These are phyloP conservation scores for Metschnikowia gelsemii DNA, from an alignment of 805 yeast species.

Conservation along the genomic window DNA sequence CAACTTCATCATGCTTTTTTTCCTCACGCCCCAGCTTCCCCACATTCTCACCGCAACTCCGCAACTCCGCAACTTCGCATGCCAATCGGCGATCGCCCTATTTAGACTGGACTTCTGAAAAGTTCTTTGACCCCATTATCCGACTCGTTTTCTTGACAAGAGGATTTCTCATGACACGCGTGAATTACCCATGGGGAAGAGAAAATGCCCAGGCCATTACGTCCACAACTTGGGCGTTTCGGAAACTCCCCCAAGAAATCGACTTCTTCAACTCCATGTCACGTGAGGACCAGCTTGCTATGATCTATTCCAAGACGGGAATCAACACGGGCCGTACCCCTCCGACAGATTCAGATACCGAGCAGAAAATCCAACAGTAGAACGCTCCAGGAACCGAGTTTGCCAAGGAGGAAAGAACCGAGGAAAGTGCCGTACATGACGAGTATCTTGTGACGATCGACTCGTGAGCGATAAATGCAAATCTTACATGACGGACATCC, in stretches of 20 bases:
- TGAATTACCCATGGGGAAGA: slow-evolving; percentile 2
- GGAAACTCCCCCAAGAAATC: slow-evolving; percentile 3
- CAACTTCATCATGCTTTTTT: too few species aligned
- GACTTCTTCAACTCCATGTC: slow-evolving; percentile 8
- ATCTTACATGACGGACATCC: too few species aligned
- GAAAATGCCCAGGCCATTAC: slow-evolving; percentile 6
- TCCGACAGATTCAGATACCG: slow-evolving; percentile 6
- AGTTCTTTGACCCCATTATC: too few species aligned
- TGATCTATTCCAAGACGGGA: slow-evolving; percentile 8
- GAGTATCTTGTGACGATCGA: slow-evolving; percentile 5
- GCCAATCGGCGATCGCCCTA: too few species aligned
- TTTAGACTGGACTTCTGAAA: too few species aligned
- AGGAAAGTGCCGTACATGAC: slow-evolving; percentile 3
- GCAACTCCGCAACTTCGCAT: too few species aligned
- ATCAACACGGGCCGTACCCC: slow-evolving; percentile 10
- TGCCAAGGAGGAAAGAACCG: neutral
- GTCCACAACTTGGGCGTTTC: slow-evolving; percentile 6
- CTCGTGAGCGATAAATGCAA: neutral
- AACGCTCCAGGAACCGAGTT: neutral
- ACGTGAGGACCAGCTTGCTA: slow-evolving; percentile 10
- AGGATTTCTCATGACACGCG: neutral
- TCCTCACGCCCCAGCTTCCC: too few species aligned
- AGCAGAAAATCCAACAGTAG: slow-evolving; percentile 4
- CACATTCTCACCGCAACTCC: too few species aligned
- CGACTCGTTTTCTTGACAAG: too few species aligned